Base-by-base conservation (phyloP, 2,329 filamentous ascomycete genomes). In the Colletotrichum spinosum region DNA sequence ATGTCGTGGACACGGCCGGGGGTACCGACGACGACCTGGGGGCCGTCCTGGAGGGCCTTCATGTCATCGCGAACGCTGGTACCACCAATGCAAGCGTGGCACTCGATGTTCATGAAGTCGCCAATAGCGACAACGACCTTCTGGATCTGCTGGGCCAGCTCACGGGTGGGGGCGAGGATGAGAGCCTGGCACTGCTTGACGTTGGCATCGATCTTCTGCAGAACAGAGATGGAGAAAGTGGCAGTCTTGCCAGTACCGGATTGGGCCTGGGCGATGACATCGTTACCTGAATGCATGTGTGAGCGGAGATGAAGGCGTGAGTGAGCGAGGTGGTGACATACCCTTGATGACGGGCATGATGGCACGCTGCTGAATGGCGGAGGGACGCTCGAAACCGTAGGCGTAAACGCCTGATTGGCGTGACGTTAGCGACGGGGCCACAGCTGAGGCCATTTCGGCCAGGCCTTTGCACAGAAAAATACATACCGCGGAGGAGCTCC, bases 281-380 rank as follows among this genome's bases (percentile, higher is more conserved):
- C 96, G 88, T 95, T 94, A 76, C 94, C 93, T 93, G 75, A 67
- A 44, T 53, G 15, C 48, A 63, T 39, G 25, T 59, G 65, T 69
- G 50, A 70, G 67, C 46, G 41, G 41, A 45, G 35, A 42, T 56
- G 38, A 38, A 55, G 35, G 55, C 61, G 17, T 55, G 48, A 35
- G 9, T 38, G 42, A 17, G 6, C 17, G 25, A 8, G 39, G 6
- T 8, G 37, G 15, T 34, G 15, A 54, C 91, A 81, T 85, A 96
- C 93, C 94, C 90, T 98, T 97, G 88, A 99, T 98, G 80, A 99
- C 96, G 78, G 96, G 97, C 92, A 98, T 97, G 84, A 99, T 99
- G 76, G 96, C 96, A 80, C 97, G 95, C 91, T 97, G 94, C 92
- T 99, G 96, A 76, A 99, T 99, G 81, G 96, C 95, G 85, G 96